These are phyloP conservation scores for Saccharomyces mikatae DNA, from an alignment of 805 yeast species.

Conservation along the genomic window DNA sequence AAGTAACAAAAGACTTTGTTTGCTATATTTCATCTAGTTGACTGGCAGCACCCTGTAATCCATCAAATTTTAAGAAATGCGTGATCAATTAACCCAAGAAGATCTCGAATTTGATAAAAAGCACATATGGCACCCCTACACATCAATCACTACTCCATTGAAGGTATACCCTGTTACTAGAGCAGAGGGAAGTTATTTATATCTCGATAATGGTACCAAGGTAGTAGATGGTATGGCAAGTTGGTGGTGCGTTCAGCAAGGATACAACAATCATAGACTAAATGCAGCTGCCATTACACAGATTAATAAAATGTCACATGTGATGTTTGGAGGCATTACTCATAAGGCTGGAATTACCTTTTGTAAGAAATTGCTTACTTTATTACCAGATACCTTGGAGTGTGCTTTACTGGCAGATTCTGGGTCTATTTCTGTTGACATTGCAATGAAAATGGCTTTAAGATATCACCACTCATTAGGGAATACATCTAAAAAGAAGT, in stretches of 20 bases:
- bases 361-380: constrained; percentile 25
- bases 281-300: constrained; percentile 30
- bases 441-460: constrained; percentile 33
- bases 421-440: constrained; percentile 34
- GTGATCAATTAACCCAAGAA: neutral
- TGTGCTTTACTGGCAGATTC: constrained; percentile 21
- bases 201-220: constrained; percentile 10
- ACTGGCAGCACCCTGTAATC: neutral
- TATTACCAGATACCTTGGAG: constrained; percentile 22
- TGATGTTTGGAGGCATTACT: constrained; percentile 26
- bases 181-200: constrained; percentile 18
- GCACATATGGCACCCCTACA: constrained; percentile 30
- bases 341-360: constrained; percentile 26
- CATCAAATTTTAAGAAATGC: neutral
- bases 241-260: constrained; percentile 31
- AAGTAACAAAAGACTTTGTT: neutral
- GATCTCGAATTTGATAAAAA: constrained; percentile 16
- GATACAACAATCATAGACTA: constrained; percentile 22
- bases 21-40: too few species aligned
- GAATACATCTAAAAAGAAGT: constrained; percentile 11
- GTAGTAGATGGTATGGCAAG: constrained; percentile 28
- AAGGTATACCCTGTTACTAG: constrained; percentile 19
- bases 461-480: constrained; percentile 21
- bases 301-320: constrained; percentile 24
- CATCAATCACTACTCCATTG: constrained; percentile 22